Base-by-base conservation (phyloP, 1,284 basidiomycete genomes). In the Caloboletus inedulis region DNA sequence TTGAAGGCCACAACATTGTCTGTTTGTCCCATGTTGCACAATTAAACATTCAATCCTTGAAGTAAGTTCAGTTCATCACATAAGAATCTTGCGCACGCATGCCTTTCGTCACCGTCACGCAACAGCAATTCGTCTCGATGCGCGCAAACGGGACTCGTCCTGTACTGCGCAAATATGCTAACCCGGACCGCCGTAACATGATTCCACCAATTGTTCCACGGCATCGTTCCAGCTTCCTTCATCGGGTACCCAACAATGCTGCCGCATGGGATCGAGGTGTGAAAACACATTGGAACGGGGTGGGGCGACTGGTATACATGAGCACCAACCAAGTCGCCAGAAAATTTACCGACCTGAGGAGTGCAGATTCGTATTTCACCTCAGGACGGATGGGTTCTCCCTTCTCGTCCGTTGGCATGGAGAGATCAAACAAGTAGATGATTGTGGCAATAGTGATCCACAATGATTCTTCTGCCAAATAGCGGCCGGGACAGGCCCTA, bases 401-500 rank as follows among this genome's bases (percentile, higher is more conserved):
- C 2, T 29, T 23, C 7, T 49, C 50, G 27, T 51, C 47, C 7
- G 7, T 41, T 31, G 50, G 50, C 25, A 51, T 27, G 19, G 50
- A 40, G 19, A 50, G 31, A 41, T 51, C 50, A 30, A 51, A 51
- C 18, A 51, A 33, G 23, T 30, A 35, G 16, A 41, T 23, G 25
- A 51, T 50, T 1, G 47, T 35, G 14, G 36, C 47, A 6, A 51
- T 42, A 1, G 46, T 31, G 13, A 51, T 50, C 50, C 50, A 51
- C 31, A 51, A 12, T 25, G 50, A 30, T 8, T 51, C 50, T 18
- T 51, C 50, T 40, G 23, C 50, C 19, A 51, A 21, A 51, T 35
- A 14, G 37, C 47, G 50, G n/a, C 50, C 50, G 4, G 50, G 50
- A 21, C 50, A 51, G 3, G 30, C 21, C 37, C 50, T 51, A 21